phyloP scores from a whole-genome alignment of 257 asterid genomes.

The Solanum pinnatisectum region DNA sequence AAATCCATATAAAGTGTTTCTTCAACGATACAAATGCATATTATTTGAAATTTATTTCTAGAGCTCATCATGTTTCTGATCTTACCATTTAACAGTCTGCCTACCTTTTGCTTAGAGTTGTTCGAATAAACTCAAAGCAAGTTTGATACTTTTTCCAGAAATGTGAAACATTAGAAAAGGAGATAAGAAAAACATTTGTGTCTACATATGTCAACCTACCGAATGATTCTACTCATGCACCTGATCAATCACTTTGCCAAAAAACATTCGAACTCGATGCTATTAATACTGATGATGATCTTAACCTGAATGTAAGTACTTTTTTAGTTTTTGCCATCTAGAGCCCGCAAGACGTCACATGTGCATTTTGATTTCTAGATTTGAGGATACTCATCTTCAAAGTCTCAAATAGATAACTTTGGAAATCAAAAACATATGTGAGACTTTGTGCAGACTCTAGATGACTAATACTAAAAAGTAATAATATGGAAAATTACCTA shows the following conservation, averaged over 20 bases:
- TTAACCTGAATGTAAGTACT: not conserved
- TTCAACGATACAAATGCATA: too few relatives aligned
- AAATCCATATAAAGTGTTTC: too few relatives aligned
- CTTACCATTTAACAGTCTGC: constrained; percentile 76
- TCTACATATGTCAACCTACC: constrained; percentile 46
- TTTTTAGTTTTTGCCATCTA: not conserved
- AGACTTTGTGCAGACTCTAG: not conserved
- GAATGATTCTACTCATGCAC: constrained; percentile 52
- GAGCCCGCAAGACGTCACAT: not conserved
- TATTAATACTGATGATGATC: constrained; percentile 32
- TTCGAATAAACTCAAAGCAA: constrained; percentile 64
- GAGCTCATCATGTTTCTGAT: constrained; percentile 60
- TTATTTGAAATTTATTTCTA: constrained; percentile 8
- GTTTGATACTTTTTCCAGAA: constrained; percentile 66
- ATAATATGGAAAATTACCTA: constrained; percentile 21
- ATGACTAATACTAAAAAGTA: not conserved
- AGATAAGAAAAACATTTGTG: constrained; percentile 33
- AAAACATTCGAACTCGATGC: constrained; percentile 52
- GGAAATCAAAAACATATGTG: not conserved
- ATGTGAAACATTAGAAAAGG: constrained; percentile 30
- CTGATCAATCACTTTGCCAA: constrained; percentile 51
- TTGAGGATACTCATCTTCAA: constrained; percentile 46
- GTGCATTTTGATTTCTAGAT: constrained; percentile 22
- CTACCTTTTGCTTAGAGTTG: constrained; percentile 86
- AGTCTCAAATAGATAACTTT: constrained; percentile 45